Evolutionary conservation across 2,329 filamentous ascomycete species (phyloP), one percentile per base, ranked within the genome.

Genomic region (Monosporascus sp.): DNA sequence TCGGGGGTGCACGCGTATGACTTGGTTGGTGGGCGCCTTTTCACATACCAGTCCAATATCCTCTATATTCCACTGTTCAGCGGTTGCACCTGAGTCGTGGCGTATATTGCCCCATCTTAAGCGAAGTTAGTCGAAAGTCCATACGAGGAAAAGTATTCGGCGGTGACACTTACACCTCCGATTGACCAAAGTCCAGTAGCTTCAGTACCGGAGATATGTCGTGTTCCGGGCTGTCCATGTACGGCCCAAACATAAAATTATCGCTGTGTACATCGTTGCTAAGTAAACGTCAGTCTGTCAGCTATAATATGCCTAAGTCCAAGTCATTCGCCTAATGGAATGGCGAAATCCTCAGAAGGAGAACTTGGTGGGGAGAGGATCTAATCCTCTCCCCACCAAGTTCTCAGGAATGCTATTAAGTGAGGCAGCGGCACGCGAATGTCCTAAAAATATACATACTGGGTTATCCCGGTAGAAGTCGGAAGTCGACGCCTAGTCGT

Each of bases 41-140:
- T 46, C 18, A 52, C 54, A 9, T 38, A 56, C 51, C 45, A 56
- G 49, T 27, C 54, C 54, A 9, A 56, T 49, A 27, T 56, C 54
- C 17, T 38, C 18, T 31, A 50, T 17, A 24, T 50, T 50, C n/a
- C 36, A 50, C 17, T 50, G 48, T 24, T 50, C 48, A 14, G 48
- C 48, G 9, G 48, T 50, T 17, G 31, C 48, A 15, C 48, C 48
- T 18, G 48, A 37, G 24, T 24, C 15, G 24, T 50, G 18, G 17
- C 36, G 27, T n/a, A n/a, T 25, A 35, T 17, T 36, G 3, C 22
- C 27, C 22, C 47, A 27, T 36, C 47, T 31, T n/a, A 7, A 35
- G 9, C 31, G 31, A 35, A 11, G 31, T 35, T 35, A 35, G 9
- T 5, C 11, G 2, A 35, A 14, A 9, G 27, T 1, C 2, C 9